Evolutionary conservation across 2,329 filamentous ascomycete species (phyloP).

Genomic region (Blumeria graminis): DNA sequence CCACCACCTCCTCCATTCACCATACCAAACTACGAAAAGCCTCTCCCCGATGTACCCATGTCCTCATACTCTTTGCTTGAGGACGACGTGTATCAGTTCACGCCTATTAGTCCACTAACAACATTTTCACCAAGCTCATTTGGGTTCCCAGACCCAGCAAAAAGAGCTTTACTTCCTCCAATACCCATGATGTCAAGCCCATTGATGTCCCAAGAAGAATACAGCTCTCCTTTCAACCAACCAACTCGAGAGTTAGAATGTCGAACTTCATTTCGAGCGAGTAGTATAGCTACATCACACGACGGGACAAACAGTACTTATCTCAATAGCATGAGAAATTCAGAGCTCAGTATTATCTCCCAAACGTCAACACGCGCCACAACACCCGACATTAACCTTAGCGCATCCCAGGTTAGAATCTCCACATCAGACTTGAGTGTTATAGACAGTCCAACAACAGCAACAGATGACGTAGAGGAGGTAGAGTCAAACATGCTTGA

Average conservation of each 20-base stretch:
- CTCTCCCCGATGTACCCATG: constrained; percentile 37
- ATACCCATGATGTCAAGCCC: constrained; percentile 32
- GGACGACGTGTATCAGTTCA: background rate
- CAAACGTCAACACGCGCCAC: constrained; percentile 70
- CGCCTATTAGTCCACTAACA: background rate
- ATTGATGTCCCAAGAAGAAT: constrained; percentile 23
- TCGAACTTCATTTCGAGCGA: constrained; percentile 29
- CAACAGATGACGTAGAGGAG: constrained; percentile 55
- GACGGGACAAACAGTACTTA: constrained; percentile 60
- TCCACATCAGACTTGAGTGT: constrained; percentile 46
- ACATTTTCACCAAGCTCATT: background rate
- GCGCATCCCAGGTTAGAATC: constrained; percentile 22
- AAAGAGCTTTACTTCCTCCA: constrained; percentile 25
- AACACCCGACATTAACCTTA: constrained; percentile 41
- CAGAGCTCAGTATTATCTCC: constrained; percentile 57
- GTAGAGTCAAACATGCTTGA: constrained; percentile 68
- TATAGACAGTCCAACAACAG: constrained; percentile 33
- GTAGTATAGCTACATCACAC: constrained; percentile 52
- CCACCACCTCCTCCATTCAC: constrained; percentile 21
- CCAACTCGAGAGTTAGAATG: constrained; percentile 25
- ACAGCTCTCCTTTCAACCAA: constrained; percentile 22
- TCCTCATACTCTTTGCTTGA: constrained; percentile 14
- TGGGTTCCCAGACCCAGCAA: background rate
- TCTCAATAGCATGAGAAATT: constrained; percentile 47
- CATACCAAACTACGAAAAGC: constrained; percentile 34